Conservation (phyloP, 1,284 basidiomycete species). For the Mrakiaceae sp. region DNA sequence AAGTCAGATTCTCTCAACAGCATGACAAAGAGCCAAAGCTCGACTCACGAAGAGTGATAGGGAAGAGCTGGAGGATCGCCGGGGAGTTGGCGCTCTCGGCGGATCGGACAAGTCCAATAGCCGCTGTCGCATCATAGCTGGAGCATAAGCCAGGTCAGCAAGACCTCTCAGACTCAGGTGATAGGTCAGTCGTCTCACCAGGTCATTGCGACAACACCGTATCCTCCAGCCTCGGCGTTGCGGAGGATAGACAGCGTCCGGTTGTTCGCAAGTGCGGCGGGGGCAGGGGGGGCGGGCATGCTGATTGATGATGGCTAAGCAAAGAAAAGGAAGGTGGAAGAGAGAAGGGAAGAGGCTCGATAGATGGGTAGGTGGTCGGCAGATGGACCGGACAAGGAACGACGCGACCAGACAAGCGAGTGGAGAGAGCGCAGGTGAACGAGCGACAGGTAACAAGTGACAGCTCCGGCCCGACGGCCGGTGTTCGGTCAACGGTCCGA, state of each 20-base stretch:
- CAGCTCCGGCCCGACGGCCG: too few relatives aligned
- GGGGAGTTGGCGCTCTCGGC: conserved; percentile 32
- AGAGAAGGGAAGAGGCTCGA: neutral
- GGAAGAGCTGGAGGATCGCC: conserved; percentile 31
- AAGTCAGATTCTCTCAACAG: neutral
- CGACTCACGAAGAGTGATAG: conserved; percentile 24
- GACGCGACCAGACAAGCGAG: neutral
- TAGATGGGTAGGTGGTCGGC: neutral
- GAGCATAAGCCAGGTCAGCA: neutral
- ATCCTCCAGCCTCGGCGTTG: conserved; percentile 32
- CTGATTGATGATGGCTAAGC: neutral
- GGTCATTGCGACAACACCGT: conserved; percentile 29
- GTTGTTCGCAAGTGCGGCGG: conserved; percentile 8
- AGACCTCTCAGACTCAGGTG: neutral
- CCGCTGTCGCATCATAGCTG: conserved; percentile 31
- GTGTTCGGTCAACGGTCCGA: too few relatives aligned
- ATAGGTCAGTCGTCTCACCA: conserved; percentile 19
- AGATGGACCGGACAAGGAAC: neutral
- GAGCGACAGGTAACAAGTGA: too few relatives aligned
- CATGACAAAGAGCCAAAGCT: neutral
- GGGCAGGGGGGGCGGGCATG: neutral
- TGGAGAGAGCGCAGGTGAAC: neutral
- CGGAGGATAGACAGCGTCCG: conserved; percentile 31
- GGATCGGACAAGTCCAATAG: conserved; percentile 31
- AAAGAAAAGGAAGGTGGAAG: neutral